These are phyloP conservation scores for Apiotrichum veenhuisii DNA, from an alignment of 1,284 basidiomycete species.

Conservation along the genomic window DNA sequence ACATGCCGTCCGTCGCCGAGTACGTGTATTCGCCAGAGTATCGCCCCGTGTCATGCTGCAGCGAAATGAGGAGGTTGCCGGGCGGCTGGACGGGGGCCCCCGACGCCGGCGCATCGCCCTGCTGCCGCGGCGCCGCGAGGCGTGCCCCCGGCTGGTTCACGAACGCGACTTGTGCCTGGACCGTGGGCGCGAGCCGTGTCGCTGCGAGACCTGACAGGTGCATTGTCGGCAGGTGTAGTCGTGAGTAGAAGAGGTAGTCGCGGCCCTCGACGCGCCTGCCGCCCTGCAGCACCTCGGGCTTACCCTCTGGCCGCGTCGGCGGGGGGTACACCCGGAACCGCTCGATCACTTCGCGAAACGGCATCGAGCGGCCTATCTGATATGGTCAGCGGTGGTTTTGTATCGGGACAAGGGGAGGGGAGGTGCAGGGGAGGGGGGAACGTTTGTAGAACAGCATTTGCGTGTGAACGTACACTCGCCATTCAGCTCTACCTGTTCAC, in stretches of 20 bases:
- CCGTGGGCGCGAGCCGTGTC: slow-evolving; percentile 59
- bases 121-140: slow-evolving; percentile 53
- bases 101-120: background rate
- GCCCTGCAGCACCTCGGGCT: slow-evolving; percentile 71
- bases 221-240: slow-evolving; percentile 82
- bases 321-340: slow-evolving; percentile 75
- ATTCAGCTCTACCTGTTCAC: no score
- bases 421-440: no score
- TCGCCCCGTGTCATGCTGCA: slow-evolving; percentile 88
- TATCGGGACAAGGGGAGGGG: background rate
- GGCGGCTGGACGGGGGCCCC: slow-evolving; percentile 31
- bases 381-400: background rate
- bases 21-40: slow-evolving; percentile 94
- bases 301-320: slow-evolving; percentile 67
- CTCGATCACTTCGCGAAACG: slow-evolving; percentile 84
- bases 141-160: slow-evolving; percentile 35
- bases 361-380: slow-evolving; percentile 59
- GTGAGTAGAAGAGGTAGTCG: slow-evolving; percentile 74
- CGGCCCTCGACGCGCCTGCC: slow-evolving; percentile 72
- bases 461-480: no score
- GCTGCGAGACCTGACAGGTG: slow-evolving; percentile 86
- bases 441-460: no score
- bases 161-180: slow-evolving; percentile 49
- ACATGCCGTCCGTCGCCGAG: slow-evolving; percentile 89
- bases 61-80: slow-evolving; percentile 77